Evolutionary conservation across 2,329 filamentous ascomycete genomes (phyloP).

Genomic region (Pestalotiopsis sp.): DNA sequence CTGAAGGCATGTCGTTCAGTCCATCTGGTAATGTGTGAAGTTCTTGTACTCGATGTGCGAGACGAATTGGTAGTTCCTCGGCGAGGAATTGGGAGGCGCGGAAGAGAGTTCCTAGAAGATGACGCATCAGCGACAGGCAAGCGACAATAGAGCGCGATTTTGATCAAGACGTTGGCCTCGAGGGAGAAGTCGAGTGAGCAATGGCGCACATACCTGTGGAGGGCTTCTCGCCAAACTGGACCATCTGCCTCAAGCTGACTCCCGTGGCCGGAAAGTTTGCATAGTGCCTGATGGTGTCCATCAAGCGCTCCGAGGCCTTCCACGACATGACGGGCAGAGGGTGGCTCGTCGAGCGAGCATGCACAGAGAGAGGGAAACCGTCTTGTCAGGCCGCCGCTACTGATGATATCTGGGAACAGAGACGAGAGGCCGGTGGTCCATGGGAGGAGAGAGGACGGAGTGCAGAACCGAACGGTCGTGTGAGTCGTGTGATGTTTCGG

Average conservation of each 20-base stretch:
- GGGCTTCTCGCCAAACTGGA: conserved; percentile 94
- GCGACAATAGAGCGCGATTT: conserved; percentile 8
- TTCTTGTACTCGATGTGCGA: conserved; percentile 96
- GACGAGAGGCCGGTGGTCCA: conserved; percentile 4
- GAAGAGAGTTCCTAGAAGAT: conserved; percentile 81
- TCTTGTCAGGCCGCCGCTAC: background rate
- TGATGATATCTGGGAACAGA: background rate
- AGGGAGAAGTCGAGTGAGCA: background rate
- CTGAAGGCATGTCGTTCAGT: conserved; percentile 96
- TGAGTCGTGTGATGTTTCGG: conserved; percentile 13
- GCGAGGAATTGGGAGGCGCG: conserved; percentile 97
- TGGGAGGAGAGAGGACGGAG: background rate
- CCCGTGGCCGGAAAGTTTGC: conserved; percentile 96
- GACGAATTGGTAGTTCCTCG: conserved; percentile 94
- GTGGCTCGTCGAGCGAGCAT: conserved; percentile 10
- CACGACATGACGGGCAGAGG: conserved; percentile 74
- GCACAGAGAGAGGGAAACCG: background rate
- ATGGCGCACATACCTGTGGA: conserved; percentile 70
- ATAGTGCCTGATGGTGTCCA: conserved; percentile 97
- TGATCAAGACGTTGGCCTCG: background rate
- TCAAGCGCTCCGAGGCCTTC: conserved; percentile 87
- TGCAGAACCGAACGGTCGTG: background rate
- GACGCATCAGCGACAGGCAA: conserved; percentile 15
- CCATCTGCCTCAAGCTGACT: conserved; percentile 97
- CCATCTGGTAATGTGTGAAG: conserved; percentile 91